phyloP scores from a whole-genome alignment of 2,329 filamentous ascomycete species.

The Iodosphaeria phyllophila region DNA sequence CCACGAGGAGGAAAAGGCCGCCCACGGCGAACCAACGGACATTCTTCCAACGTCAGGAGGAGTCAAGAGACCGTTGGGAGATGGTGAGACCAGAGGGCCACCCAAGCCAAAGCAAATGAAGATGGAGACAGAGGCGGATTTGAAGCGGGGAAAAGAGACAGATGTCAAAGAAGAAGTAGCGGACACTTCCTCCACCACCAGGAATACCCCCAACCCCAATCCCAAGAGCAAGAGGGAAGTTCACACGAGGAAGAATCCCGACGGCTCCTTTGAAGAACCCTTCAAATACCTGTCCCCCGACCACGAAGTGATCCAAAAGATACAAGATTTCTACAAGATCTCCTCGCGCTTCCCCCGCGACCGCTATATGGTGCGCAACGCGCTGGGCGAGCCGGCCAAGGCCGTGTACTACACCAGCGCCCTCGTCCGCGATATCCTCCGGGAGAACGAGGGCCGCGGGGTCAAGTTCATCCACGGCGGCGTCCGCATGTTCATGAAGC shows the following conservation, averaged over 20 bases:
- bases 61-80: slow-evolving; percentile 15
- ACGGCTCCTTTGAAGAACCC: slow-evolving; percentile 59
- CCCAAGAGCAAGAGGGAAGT: slow-evolving; percentile 15
- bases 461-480: slow-evolving; percentile 94
- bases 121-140: slow-evolving; percentile 18
- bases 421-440: slow-evolving; percentile 69
- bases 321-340: slow-evolving; percentile 72
- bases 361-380: slow-evolving; percentile 92
- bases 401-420: slow-evolving; percentile 92
- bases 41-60: slow-evolving; percentile 12
- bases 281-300: slow-evolving; percentile 74
- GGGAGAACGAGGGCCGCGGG: slow-evolving; percentile 71
- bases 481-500: slow-evolving; percentile 98
- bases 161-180: slow-evolving; percentile 7
- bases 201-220: slow-evolving; percentile 9
- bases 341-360: slow-evolving; percentile 72
- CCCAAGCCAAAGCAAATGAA: no score
- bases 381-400: slow-evolving; percentile 69
- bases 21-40: slow-evolving; percentile 13
- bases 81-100: slow-evolving; percentile 15
- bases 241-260: slow-evolving; percentile 23
- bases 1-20: slow-evolving; percentile 16
- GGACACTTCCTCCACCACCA: slow-evolving; percentile 3
- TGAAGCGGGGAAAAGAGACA: slow-evolving; percentile 26
- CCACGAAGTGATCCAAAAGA: slow-evolving; percentile 58